Base-by-base conservation (phyloP, 2,329 filamentous ascomycete species). In the Hypomyces perniciosus region DNA sequence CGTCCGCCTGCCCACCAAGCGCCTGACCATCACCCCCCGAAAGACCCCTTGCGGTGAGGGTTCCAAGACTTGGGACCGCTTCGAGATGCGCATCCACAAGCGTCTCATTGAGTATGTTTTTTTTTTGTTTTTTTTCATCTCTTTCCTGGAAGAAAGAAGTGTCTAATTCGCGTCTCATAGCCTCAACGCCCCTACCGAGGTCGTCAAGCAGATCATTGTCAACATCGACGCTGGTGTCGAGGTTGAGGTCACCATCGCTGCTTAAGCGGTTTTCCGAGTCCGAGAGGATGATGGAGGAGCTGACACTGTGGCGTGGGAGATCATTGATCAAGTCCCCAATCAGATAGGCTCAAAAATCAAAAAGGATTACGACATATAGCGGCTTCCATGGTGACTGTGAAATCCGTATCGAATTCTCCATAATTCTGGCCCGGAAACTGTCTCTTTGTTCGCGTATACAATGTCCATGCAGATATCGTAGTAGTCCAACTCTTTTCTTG, bases 31-130 rank as follows among this genome's bases (percentile, higher is more conserved):
- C 81, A 90, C 88, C 73, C 96, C 93, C 81, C 88, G 93, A 71
- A 99, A 99, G 88, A 97, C 93, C 61, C 93, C 93, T 74, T 93
- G 88, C 79, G 93, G 93, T 88, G 93, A 99, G 85, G 93, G 93
- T 79, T 95, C 88, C 77, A 99, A 99, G 90, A 99, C 93, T 71
- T 99, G 93, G 93, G 93, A 97, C 75, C 85, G 82, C 75, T 99
- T 81, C 77, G 92, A 99, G 86, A 95, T 99, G 90, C 87, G 92
- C 79, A 95, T 96, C 74, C 90, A 96, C 85, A 96, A 96, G 87
- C 88, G 91, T 66, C 82, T 96, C 70, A 96, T 96, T 71, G 91
- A 96, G 84, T 88, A 72, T 67, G 84, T 81, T 41, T 49, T 42
- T 13, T 8, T 8, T 13, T n/a, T 33, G n/a, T 33, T 13, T 13